Evolutionary conservation across 1,139 yeast genomes (phyloP).

Genomic region (Saccharomyces hybrid): DNA sequence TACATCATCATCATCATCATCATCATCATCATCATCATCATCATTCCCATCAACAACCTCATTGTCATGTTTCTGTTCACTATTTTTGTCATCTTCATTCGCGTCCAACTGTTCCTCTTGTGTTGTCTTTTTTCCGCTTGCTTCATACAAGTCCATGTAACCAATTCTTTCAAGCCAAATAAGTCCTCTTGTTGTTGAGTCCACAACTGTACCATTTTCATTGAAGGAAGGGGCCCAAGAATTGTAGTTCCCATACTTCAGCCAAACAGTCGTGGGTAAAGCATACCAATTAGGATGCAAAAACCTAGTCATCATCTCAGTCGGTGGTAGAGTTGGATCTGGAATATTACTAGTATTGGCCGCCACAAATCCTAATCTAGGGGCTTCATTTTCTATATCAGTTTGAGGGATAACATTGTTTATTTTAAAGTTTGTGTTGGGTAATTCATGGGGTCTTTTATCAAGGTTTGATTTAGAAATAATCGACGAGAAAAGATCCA

Average conservation of each 20-base stretch:
- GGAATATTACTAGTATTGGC: slow-evolving; percentile 41
- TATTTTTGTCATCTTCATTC: slow-evolving; percentile 6
- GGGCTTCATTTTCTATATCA: slow-evolving; percentile 31
- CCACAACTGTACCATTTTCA: slow-evolving; percentile 59
- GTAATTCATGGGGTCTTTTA: slow-evolving; percentile 27
- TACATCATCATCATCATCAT: slow-evolving; percentile 11
- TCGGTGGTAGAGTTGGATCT: slow-evolving; percentile 54
- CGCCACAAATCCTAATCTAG: slow-evolving; percentile 32
- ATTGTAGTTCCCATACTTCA: slow-evolving; percentile 52
- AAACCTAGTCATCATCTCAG: slow-evolving; percentile 61
- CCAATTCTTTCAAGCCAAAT: slow-evolving; percentile 80
- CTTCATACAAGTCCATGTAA: slow-evolving; percentile 39
- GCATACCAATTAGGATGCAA: slow-evolving; percentile 86
- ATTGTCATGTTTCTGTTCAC: slow-evolving; percentile 10
- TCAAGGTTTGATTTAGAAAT: slow-evolving; percentile 29
- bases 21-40: not conserved
- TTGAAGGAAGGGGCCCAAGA: slow-evolving; percentile 78
- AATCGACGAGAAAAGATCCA: slow-evolving; percentile 46
- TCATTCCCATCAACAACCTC: slow-evolving; percentile 6
- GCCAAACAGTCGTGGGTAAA: slow-evolving; percentile 76
- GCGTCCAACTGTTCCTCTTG: slow-evolving; percentile 8
- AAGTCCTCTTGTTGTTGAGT: slow-evolving; percentile 53
- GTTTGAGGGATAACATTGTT: slow-evolving; percentile 31
- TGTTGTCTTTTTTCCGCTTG: slow-evolving; percentile 11
- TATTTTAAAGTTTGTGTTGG: slow-evolving; percentile 29